A percentile compares a stretch with the other conserved stretches of the same genome.
These are phyloP conservation scores for Theobroma cacao DNA, from an alignment of 345 rosid species.

Conservation along the genomic window DNA sequence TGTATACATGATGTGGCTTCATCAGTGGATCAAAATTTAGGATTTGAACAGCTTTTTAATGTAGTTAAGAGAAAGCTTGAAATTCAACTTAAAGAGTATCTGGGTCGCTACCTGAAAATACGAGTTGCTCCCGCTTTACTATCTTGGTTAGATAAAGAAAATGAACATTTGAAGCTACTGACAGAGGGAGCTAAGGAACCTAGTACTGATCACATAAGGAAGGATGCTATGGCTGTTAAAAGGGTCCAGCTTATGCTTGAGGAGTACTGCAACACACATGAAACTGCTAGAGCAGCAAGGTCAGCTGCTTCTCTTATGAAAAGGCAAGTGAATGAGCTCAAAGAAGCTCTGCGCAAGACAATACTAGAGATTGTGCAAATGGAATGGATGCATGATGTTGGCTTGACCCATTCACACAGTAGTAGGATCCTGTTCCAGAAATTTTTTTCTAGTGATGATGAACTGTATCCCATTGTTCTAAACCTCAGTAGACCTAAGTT, in stretches of 20 bases:
- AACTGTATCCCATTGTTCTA: constrained; percentile 49
- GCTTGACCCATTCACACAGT: constrained; percentile 58
- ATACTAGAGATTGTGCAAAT: constrained; percentile 75
- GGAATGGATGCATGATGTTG: constrained; percentile 84
- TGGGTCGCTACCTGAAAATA: constrained; percentile 59
- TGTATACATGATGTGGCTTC: constrained; percentile 75
- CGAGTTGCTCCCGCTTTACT: constrained; percentile 56
- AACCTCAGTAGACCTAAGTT: constrained; percentile 65
- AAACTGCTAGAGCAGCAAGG: constrained; percentile 79
- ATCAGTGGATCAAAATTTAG: constrained; percentile 70
- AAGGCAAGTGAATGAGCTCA: constrained; percentile 68
- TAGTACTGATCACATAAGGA: constrained; percentile 37
- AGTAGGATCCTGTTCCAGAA: constrained; percentile 56
- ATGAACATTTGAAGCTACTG: constrained; percentile 46
- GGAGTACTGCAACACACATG: constrained; percentile 83
- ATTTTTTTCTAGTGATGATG: constrained; percentile 49
- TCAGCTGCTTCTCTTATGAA: constrained; percentile 71
- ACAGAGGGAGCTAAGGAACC: constrained; percentile 42
- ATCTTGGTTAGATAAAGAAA: constrained; percentile 64
- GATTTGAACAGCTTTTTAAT: constrained; percentile 80
- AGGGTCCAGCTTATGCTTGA: constrained; percentile 73
- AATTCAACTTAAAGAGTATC: constrained; percentile 66
- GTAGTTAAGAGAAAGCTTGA: constrained; percentile 73
- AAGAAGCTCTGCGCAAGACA: constrained; percentile 63
- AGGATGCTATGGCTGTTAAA: constrained; percentile 44